Percentiles rank a stretch among this genome's conserved stretches.
phyloP scores from a whole-genome alignment of 2,329 filamentous ascomycete genomes.

The Exophiala aquamarina region DNA sequence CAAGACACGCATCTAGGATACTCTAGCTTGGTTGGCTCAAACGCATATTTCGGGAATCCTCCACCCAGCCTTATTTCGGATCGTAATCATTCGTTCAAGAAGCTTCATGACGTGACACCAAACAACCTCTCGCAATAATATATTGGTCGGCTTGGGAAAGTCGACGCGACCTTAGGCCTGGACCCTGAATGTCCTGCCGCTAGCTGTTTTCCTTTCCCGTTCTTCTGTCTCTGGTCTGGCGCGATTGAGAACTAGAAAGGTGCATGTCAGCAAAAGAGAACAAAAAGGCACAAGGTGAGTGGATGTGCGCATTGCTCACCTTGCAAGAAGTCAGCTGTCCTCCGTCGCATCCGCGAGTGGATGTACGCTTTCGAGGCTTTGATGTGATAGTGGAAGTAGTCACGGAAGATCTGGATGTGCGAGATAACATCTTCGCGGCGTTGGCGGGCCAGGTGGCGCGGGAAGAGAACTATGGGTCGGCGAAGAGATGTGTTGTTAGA shows the following conservation, averaged over 20 bases:
- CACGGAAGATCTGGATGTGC: constrained; percentile 99
- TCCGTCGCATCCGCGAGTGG: constrained; percentile 94
- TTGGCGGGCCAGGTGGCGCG: constrained; percentile 86
- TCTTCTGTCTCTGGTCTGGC: constrained; percentile 94
- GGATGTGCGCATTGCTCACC: constrained; percentile 66
- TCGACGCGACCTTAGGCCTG: too few species aligned
- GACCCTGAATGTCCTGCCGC: constrained; percentile 83
- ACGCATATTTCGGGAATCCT: too few species aligned
- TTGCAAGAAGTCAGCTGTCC: constrained; percentile 97
- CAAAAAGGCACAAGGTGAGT: too few species aligned
- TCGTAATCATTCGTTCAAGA: too few species aligned
- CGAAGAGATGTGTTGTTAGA: constrained; percentile 24
- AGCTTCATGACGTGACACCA: too few species aligned
- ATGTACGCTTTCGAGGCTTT: constrained; percentile 99
- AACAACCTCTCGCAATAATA: too few species aligned
- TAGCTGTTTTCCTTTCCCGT: constrained; percentile 97
- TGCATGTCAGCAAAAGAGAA: not conserved
- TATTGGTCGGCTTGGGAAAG: too few species aligned
- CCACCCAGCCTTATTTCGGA: too few species aligned
- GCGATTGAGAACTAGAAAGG: constrained; percentile 76
- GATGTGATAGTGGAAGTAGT: constrained; percentile 99
- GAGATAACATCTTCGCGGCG: constrained; percentile 94
- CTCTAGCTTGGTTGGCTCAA: too few species aligned
- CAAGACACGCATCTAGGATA: too few species aligned
- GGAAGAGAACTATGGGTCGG: constrained; percentile 73